Base-by-base conservation (phyloP, 139 green algal species). In the Volvox africanus region DNA sequence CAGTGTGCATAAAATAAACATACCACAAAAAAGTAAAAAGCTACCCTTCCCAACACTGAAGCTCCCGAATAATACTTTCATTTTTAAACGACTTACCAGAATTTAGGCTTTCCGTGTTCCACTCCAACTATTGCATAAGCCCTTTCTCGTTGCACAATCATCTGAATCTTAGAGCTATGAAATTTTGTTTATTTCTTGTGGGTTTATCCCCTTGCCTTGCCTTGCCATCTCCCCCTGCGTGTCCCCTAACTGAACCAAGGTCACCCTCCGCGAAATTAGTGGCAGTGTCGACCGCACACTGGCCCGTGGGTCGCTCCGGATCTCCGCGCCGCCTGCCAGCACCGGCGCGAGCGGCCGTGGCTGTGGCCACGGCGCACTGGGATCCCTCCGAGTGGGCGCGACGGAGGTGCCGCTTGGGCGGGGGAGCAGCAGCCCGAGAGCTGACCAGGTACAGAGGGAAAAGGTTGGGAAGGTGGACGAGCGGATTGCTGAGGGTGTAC, bases 201-300 rank as follows among this genome's bases (percentile, higher is more conserved):
- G n/a, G n/a, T n/a, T n/a, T n/a, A n/a, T n/a, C n/a, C n/a, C n/a
- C n/a, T n/a, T n/a, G n/a, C n/a, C n/a, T n/a, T 28, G 61, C 77
- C 1, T 28, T n/a, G 13, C 33, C 33, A 35, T 36, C 13, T 82
- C 61, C 33, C n/a, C n/a, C 11, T 61, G 18, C 77, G 14, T 37
- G 19, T 20, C 77, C 33, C 32, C 32, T 14, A 32, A 14, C 20
- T 22, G 37, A 55, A 1, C 50, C 28, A 65, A 89, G 84, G 84
- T 89, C 28, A 65, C 73, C 32, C 37, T 89, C 16, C 84, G 84
- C 0, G 84, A 89, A 44, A 18, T 89, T 28, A 89, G 67, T 69
- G 84, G 68, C 5, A 36, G 13, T 2, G 35, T 89, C 9, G 84
- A 89, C 68, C 84, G 84, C 32, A 5, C 13, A 13, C 68, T 89